Conservation (phyloP, 2,329 filamentous ascomycete genomes). For the Arachnopeziza araneosa region DNA sequence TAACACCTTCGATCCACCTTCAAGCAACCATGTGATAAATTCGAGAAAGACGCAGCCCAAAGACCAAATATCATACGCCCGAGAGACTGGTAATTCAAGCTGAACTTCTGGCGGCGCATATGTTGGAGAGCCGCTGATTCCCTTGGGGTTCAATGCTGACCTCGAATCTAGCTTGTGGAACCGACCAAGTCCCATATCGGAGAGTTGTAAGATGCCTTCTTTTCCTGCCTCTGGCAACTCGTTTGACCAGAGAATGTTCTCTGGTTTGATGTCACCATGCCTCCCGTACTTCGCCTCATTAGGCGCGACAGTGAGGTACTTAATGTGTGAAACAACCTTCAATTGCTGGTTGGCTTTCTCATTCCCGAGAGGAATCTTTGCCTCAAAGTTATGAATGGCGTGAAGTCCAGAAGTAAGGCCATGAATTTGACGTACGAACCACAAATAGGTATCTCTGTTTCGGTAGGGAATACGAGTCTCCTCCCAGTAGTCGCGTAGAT, state of each 20-base stretch:
- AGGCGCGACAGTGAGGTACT: background rate
- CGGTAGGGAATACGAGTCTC: constrained; percentile 7
- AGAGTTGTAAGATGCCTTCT: constrained; percentile 13
- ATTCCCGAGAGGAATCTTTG: background rate
- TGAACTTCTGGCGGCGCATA: constrained; percentile 35
- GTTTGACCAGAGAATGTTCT: constrained; percentile 33
- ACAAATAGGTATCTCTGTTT: constrained; percentile 14
- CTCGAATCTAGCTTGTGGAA: constrained; percentile 12
- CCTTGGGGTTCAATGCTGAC: constrained; percentile 2
- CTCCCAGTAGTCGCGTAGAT: constrained; percentile 27
- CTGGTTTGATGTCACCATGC: constrained; percentile 37
- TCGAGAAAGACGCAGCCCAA: constrained; percentile 28
- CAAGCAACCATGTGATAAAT: constrained; percentile 26
- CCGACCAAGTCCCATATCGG: constrained; percentile 21
- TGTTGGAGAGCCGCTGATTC: constrained; percentile 17
- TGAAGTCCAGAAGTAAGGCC: constrained; percentile 25
- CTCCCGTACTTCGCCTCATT: constrained; percentile 25
- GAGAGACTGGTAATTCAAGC: constrained; percentile 11
- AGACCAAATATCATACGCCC: constrained; percentile 26
- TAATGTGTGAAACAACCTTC: background rate
- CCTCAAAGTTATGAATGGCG: constrained; percentile 23
- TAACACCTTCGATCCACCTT: background rate
- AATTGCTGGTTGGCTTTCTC: background rate
- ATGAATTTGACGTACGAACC: constrained; percentile 27
- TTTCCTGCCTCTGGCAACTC: background rate